A percentile compares a stretch with the other conserved stretches of the same genome.
Evolutionary conservation across 257 asterid species (phyloP).

Genomic region (Eucommia ulmoides): DNA sequence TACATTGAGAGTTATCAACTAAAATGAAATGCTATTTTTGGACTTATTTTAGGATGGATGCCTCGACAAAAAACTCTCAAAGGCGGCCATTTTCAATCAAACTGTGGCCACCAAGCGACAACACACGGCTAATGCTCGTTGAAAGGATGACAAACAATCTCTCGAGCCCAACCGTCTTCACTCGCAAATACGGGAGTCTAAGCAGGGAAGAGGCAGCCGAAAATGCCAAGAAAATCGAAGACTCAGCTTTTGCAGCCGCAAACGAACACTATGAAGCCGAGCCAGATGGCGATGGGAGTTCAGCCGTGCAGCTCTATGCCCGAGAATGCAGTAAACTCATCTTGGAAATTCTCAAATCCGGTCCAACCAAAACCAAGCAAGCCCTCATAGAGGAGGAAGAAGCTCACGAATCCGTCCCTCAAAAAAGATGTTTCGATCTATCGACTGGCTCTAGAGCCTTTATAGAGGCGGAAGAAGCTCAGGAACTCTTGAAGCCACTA

Average conservation of each 20-base stretch:
- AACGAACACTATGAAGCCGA: constrained; percentile 56
- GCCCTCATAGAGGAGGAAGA: constrained; percentile 20
- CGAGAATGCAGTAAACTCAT: constrained; percentile 84
- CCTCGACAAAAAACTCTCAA: constrained; percentile 36
- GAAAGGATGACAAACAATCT: constrained; percentile 76
- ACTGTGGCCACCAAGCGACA: constrained; percentile 94
- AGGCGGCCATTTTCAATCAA: constrained; percentile 56
- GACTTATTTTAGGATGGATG: constrained; percentile 54
- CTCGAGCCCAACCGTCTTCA: constrained; percentile 81
- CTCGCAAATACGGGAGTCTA: constrained; percentile 72
- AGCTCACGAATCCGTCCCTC: constrained; percentile 13
- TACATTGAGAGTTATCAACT: too few species aligned
- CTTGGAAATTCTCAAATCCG: constrained; percentile 59
- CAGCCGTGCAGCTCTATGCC: constrained; percentile 92
- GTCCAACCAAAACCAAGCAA: constrained; percentile 28
- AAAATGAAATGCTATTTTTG: too few species aligned
- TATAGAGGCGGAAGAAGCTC: constrained; percentile 72
- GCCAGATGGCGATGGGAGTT: constrained; percentile 95
- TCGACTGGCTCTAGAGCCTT: constrained; percentile 82
- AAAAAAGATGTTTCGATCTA: constrained; percentile 52
- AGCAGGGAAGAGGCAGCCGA: constrained; percentile 40
- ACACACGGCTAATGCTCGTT: constrained; percentile 64
- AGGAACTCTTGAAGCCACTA: constrained; percentile 60
- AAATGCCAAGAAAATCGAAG: constrained; percentile 65
- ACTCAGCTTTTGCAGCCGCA: constrained; percentile 50